Evolutionary conservation across 2,329 filamentous ascomycete genomes (phyloP).

Genomic region (Xylaria sp.): DNA sequence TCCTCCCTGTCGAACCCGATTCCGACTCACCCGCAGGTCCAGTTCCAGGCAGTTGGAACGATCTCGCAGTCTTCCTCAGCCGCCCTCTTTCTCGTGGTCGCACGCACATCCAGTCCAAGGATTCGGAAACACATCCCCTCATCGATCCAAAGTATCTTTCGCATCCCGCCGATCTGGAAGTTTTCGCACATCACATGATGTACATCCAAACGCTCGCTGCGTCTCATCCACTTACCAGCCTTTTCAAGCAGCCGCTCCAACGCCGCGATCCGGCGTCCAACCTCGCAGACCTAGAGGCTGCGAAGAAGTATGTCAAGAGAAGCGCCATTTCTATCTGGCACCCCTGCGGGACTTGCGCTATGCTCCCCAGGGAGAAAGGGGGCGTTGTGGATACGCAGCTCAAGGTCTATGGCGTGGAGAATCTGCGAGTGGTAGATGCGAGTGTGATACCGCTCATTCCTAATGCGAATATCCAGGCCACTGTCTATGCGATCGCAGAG

Average conservation of each 20-base stretch:
- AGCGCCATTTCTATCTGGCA: conserved; percentile 3
- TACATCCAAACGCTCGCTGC: background rate
- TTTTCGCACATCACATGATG: conserved; percentile 6
- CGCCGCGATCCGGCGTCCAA: background rate
- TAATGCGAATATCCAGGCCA: background rate
- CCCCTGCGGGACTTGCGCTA: conserved; percentile 10
- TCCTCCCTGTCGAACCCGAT: background rate
- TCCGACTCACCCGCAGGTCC: background rate
- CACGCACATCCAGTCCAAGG: background rate
- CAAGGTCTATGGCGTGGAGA: background rate
- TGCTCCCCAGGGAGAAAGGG: conserved; percentile 11
- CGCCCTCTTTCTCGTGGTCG: background rate
- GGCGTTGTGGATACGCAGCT: conserved; percentile 11
- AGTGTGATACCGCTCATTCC: conserved; percentile 3
- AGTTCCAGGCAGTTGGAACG: background rate
- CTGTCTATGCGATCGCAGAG: conserved; percentile 9
- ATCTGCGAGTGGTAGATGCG: background rate
- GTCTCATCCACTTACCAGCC: background rate
- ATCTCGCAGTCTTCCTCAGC: conserved; percentile 2
- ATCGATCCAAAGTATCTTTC: conserved; percentile 2
- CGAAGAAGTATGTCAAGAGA: conserved; percentile 6
- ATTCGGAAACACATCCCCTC: background rate
- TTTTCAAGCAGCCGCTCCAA: conserved; percentile 2
- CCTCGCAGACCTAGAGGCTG: background rate
- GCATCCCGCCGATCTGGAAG: conserved; percentile 3